Conservation (phyloP, 2,329 filamentous ascomycete species). For the Fusarium mexicanum region DNA sequence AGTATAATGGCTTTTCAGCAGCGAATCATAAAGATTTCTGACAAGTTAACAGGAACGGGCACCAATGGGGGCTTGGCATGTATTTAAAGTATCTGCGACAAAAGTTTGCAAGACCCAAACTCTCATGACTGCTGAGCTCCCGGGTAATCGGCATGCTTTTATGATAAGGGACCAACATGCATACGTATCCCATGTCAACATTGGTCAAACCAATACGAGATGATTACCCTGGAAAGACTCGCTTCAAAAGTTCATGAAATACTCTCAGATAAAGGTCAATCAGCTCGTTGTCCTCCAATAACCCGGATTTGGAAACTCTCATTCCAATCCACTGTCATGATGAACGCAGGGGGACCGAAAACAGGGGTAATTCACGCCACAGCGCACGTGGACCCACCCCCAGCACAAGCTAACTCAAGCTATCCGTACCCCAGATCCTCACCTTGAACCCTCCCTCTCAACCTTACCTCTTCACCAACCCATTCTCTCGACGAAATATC, state of each 20-base stretch:
- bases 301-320: background rate
- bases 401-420: slow-evolving; percentile 23
- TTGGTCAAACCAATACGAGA: background rate
- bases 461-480: background rate
- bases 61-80: background rate
- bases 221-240: background rate
- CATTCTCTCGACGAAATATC: background rate
- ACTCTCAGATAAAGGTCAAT: background rate
- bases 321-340: slow-evolving; percentile 9
- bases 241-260: background rate
- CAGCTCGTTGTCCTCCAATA: background rate
- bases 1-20: background rate
- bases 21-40: background rate
- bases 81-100: background rate
- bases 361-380: slow-evolving; percentile 29
- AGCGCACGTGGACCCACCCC: slow-evolving; percentile 30
- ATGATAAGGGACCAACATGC: background rate
- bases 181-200: background rate
- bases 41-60: background rate
- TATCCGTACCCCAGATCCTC: slow-evolving; percentile 5
- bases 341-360: background rate
- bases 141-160: background rate
- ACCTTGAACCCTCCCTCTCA: background rate
- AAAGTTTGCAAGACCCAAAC: background rate
- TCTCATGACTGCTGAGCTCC: background rate